Evolutionary conservation across 2,329 filamentous ascomycete species (phyloP).

Genomic region (Aureobasidium sp.): DNA sequence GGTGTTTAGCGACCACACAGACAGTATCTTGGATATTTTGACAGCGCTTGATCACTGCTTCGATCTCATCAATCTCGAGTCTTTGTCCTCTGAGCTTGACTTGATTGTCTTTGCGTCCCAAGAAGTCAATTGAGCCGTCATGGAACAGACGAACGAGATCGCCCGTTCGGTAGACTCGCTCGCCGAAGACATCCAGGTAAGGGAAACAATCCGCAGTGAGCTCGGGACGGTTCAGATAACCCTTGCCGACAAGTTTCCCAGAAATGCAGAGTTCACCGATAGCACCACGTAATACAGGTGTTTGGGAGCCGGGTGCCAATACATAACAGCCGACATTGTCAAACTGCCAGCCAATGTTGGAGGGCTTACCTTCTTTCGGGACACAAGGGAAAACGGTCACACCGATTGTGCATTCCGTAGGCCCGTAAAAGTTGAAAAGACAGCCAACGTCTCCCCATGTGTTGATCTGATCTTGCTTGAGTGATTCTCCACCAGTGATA

Average conservation of each 20-base stretch:
- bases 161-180: slow-evolving; percentile 70
- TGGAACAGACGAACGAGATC: slow-evolving; percentile 76
- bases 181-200: slow-evolving; percentile 39
- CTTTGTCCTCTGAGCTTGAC: slow-evolving; percentile 85
- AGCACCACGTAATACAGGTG: slow-evolving; percentile 65
- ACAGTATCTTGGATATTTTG: slow-evolving; percentile 56
- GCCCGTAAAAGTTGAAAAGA: slow-evolving; percentile 86
- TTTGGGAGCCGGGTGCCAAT: slow-evolving; percentile 57
- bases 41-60: slow-evolving; percentile 63
- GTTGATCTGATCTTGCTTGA: slow-evolving; percentile 83
- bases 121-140: slow-evolving; percentile 76
- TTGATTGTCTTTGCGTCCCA: slow-evolving; percentile 83
- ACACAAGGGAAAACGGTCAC: slow-evolving; percentile 85
- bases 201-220: slow-evolving; percentile 72
- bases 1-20: slow-evolving; percentile 66
- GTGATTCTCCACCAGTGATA: slow-evolving; percentile 81
- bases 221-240: slow-evolving; percentile 73
- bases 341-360: slow-evolving; percentile 82
- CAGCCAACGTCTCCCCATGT: slow-evolving; percentile 70
- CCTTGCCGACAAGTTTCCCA: slow-evolving; percentile 77
- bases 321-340: slow-evolving; percentile 81
- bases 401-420: slow-evolving; percentile 87
- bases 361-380: slow-evolving; percentile 64
- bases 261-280: slow-evolving; percentile 85
- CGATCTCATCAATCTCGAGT: slow-evolving; percentile 85